A percentile compares a stretch with the other conserved stretches of the same genome.
Conservation (phyloP, 129 eudicot species). For the Oenanthe sinensis region DNA sequence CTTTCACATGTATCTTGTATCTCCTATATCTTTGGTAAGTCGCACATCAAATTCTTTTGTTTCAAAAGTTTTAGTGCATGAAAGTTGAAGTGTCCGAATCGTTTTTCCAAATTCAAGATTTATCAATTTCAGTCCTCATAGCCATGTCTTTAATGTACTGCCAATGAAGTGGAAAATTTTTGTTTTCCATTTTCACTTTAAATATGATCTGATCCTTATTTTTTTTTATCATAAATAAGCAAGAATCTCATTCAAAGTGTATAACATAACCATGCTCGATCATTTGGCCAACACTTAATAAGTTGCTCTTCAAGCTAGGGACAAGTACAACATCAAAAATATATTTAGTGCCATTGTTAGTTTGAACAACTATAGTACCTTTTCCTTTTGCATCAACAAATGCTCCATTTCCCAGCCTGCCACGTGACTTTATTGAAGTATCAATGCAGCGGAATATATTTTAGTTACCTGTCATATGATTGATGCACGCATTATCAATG, state of each 20-base stretch:
- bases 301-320: too few species aligned
- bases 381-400: not conserved
- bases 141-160: not conserved
- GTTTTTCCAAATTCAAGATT: not conserved
- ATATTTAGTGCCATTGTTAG: not conserved
- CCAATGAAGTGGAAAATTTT: not conserved
- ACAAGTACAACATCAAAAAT: not conserved
- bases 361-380: not conserved
- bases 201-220: too few species aligned
- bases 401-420: not conserved
- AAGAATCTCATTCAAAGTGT: not conserved
- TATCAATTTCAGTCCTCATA: not conserved
- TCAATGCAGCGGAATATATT: not conserved
- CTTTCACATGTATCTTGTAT: constrained; percentile 15
- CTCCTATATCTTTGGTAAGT: constrained; percentile 1
- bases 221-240: not conserved
- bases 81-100: not conserved
- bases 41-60: constrained; percentile 9
- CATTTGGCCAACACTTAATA: not conserved
- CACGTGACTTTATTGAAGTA: not conserved
- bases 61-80: not conserved
- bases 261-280: constrained; percentile 5
- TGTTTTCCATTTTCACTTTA: not conserved
- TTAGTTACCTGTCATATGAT: not conserved
- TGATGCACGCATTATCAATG: not conserved